These are phyloP conservation scores for Acmispon strigosus DNA, from an alignment of 306 rosid genomes.

Conservation along the genomic window DNA sequence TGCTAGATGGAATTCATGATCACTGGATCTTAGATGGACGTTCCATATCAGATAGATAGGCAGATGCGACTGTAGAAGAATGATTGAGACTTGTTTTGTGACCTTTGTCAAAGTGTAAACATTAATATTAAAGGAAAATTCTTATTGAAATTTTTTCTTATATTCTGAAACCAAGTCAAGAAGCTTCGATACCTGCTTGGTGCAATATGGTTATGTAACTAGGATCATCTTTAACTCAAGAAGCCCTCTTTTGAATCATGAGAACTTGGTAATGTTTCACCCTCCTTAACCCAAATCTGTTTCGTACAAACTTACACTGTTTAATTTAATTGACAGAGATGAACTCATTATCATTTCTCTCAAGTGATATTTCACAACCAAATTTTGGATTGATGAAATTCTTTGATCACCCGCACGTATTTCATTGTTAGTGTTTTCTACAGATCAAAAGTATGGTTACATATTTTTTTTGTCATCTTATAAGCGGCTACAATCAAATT, in stretches of 20 bases:
- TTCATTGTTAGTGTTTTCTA: not conserved
- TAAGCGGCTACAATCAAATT: not conserved
- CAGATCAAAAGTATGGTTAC: not conserved
- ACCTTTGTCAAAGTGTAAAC: slow-evolving; percentile 17
- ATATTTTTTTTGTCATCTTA: not conserved
- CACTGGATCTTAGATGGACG: not conserved
- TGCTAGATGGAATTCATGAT: slow-evolving; percentile 4
- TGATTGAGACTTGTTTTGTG: not conserved
- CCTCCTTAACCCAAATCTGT: no score
- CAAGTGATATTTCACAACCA: not conserved
- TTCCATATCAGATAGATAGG: not conserved
- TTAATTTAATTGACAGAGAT: no score
- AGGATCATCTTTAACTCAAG: not conserved
- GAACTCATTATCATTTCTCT: no score
- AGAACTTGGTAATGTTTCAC: no score
- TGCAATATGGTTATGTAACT: not conserved
- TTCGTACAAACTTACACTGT: no score
- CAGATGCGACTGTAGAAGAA: slow-evolving; percentile 5
- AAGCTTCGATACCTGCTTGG: not conserved
- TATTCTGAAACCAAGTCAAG: not conserved
- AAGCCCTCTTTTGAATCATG: no score
- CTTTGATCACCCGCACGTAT: not conserved
- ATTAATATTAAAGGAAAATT: slow-evolving; percentile 11
- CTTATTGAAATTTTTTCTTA: not conserved
- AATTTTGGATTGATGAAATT: not conserved